Evolutionary conservation across 495 filamentous ascomycete genomes (phyloP).

Genomic region (Podospora bellae-mahoneyi): DNA sequence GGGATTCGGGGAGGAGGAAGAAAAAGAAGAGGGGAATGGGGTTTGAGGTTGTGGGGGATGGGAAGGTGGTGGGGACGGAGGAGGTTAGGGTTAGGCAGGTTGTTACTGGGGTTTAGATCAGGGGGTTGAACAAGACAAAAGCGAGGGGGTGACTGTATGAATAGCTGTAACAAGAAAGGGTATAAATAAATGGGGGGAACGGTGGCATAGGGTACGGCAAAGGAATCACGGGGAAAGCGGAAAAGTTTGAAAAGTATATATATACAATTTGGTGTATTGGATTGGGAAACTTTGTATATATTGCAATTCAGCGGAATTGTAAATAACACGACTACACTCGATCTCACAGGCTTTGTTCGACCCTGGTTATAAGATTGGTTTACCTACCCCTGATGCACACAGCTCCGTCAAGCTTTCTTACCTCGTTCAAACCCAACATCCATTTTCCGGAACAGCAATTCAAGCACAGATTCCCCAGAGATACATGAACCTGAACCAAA

Average conservation of each 20-base stretch:
- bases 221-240: not conserved
- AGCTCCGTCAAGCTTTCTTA: no score
- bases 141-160: not conserved
- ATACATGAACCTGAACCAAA: no score
- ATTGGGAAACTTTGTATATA: not conserved
- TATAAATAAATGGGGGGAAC: not conserved
- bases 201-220: not conserved
- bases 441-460: no score
- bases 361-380: no score
- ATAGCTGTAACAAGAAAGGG: not conserved
- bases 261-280: not conserved
- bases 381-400: no score
- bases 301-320: not conserved
- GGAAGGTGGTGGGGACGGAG: conserved; percentile 15
- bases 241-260: not conserved
- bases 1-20: conserved; percentile 73
- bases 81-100: conserved; percentile 36
- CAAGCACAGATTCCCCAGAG: no score
- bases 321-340: not conserved
- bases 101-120: not conserved
- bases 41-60: conserved; percentile 51
- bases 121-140: not conserved
- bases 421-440: no score
- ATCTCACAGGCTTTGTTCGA: no score
- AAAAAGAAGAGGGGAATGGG: conserved; percentile 59